These are phyloP conservation scores for Boletus sensibilis DNA, from an alignment of 768 basidiomycete species.

Conservation along the genomic window DNA sequence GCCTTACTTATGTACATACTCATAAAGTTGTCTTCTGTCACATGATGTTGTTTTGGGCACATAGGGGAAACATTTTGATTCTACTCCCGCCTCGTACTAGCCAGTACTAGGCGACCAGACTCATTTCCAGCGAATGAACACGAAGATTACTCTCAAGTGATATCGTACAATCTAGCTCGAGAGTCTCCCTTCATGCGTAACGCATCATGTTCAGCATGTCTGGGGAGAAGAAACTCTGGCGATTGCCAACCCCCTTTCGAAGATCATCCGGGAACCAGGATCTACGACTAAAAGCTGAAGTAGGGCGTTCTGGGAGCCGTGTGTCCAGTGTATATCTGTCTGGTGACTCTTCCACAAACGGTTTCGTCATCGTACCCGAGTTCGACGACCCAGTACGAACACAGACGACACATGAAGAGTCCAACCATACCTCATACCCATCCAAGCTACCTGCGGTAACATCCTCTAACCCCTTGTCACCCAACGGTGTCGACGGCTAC, in stretches of 20 bases:
- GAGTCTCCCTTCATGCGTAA: conserved; percentile 8
- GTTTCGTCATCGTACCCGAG: conserved; percentile 25
- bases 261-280: conserved; percentile 9
- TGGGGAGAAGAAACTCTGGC: conserved; percentile 29
- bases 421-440: not conserved
- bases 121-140: not conserved
- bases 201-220: conserved; percentile 19
- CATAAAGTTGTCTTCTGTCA: not conserved
- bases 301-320: conserved; percentile 6
- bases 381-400: conserved; percentile 17
- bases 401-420: not conserved
- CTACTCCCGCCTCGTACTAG: not conserved
- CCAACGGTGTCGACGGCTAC: not conserved
- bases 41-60: conserved; percentile 1
- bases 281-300: not conserved
- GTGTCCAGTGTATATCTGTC: conserved; percentile 26
- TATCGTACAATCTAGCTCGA: not conserved
- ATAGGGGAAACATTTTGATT: conserved; percentile 11
- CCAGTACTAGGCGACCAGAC: not conserved
- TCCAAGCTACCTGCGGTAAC: not conserved
- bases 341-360: conserved; percentile 11
- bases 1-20: not conserved
- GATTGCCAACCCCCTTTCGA: conserved; percentile 24
- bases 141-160: not conserved
- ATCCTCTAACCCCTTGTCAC: not conserved